Base-by-base conservation (phyloP, 116 monocot genomes). In the Thalassia testudinum region DNA sequence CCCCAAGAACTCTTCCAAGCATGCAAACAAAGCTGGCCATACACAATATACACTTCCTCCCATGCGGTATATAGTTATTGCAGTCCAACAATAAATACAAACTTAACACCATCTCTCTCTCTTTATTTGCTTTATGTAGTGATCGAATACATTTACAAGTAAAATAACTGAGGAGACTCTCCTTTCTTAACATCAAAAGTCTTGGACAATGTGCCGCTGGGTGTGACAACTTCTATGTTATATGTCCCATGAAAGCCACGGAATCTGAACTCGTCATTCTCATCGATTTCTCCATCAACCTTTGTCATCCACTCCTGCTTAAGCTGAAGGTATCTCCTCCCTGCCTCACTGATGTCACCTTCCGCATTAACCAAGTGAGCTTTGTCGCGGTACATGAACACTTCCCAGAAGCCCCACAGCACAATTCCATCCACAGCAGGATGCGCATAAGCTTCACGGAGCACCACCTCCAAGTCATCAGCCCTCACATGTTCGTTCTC, bases 391-490 rank as follows among this genome's bases (percentile, higher is more conserved):
- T 61, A 81, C 75, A 73, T 84, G 34, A 75, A 74, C 37, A 72
- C 37, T 54, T 90, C 90, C 90, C 84, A 90, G 45, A 84, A 90
- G 45, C 45, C 45, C 45, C 45, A 45, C 19, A 45, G 15, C 42
- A 90, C 37, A 13, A 90, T 64, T 19, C 90, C 90, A 53, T 75
- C 90, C 16, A 90, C 90, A 0, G 78, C 64, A 21, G 84, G 81
- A 65, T 90, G 90, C 1, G 90, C 84, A 53, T 66, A 90, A 0
- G 78, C 75, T 60, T 90, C 90, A 0, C 85, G 77, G 7, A 90
- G 73, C 22, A 84, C 56, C 17, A 84, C 85, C 67, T 90, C 90
- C 55, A 90, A 53, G 47, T 90, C 90, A 43, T 85, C 90, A 1
- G 85, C 90, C 44, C 90, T 57, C 18, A 81, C 51, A 57, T 78